phyloP scores from a whole-genome alignment of 2,329 filamentous ascomycete species.

The Exophiala lecanii-corni region DNA sequence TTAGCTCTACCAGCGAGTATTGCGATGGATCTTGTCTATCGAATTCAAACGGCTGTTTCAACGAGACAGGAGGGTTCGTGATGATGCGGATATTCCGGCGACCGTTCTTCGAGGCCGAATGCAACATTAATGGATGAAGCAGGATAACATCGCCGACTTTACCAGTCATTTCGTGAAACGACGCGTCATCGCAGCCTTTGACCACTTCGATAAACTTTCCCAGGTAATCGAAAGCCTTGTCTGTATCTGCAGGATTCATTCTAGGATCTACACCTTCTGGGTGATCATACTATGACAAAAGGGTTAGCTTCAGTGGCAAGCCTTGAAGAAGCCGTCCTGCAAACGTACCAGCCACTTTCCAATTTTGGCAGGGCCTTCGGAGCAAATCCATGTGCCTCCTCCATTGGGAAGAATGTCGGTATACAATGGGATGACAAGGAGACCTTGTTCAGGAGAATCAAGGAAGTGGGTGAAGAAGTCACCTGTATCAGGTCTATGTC shows the following conservation, averaged over 20 bases:
- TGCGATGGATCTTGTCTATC: constrained; percentile 40
- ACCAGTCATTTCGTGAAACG: constrained; percentile 51
- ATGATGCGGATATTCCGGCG: constrained; percentile 48
- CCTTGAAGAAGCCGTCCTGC: no score
- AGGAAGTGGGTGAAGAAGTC: constrained; percentile 71
- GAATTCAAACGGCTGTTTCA: constrained; percentile 50
- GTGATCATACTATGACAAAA: constrained; percentile 45
- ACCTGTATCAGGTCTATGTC: no score
- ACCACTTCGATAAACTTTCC: constrained; percentile 17
- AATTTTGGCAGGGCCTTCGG: constrained; percentile 53
- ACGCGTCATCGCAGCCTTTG: constrained; percentile 36
- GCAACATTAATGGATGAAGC: constrained; percentile 53
- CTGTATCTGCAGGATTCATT: constrained; percentile 48
- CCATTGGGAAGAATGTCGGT: constrained; percentile 57
- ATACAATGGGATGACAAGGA: constrained; percentile 65
- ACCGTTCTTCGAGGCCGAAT: constrained; percentile 49
- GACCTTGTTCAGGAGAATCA: constrained; percentile 63
- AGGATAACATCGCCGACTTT: constrained; percentile 51
- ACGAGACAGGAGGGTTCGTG: constrained; percentile 50
- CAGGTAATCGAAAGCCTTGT: constrained; percentile 1
- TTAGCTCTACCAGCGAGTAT: constrained; percentile 50
- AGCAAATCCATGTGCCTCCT: constrained; percentile 63
- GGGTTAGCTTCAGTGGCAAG: no score
- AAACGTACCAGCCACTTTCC: constrained; percentile 45
- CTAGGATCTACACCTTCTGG: constrained; percentile 63